A percentile compares a stretch with the other conserved stretches of the same genome.
phyloP scores from a whole-genome alignment of 495 filamentous ascomycete species.

The Terfezia boudieri region DNA sequence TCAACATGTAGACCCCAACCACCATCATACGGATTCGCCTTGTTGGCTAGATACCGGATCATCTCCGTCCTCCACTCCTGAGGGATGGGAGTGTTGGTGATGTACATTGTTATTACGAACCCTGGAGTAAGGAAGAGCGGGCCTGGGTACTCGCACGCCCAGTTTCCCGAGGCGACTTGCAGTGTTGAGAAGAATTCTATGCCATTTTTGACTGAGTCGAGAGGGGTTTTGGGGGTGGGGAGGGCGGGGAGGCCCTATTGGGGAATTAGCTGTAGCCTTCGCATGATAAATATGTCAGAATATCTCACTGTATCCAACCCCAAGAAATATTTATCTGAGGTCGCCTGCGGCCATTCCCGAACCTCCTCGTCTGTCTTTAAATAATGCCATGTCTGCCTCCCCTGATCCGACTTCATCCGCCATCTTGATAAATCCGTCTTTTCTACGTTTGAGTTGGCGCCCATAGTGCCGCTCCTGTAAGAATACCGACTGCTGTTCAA shows the following conservation, averaged over 20 bases:
- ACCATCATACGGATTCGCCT: conserved; percentile 69
- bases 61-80: conserved; percentile 68
- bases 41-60: conserved; percentile 75
- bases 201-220: conserved; percentile 59
- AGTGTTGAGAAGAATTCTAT: conserved; percentile 75
- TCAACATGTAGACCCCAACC: conserved; percentile 96
- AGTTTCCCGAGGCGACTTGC: conserved; percentile 73
- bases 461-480: too few relatives aligned
- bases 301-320: conserved; percentile 40
- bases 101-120: conserved; percentile 68
- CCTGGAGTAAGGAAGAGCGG: conserved; percentile 71
- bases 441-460: too few relatives aligned
- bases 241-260: conserved; percentile 48
- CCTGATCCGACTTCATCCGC: conserved; percentile 61
- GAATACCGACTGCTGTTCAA: too few relatives aligned
- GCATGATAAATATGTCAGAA: background rate
- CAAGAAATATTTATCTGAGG: conserved; percentile 64
- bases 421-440: conserved; percentile 59
- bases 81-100: conserved; percentile 73
- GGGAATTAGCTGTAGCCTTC: conserved; percentile 2
- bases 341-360: conserved; percentile 62
- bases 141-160: conserved; percentile 93
- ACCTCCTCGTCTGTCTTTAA: conserved; percentile 53
- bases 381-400: conserved; percentile 85
- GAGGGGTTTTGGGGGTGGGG: conserved; percentile 43